Base-by-base conservation (phyloP, 2,329 filamentous ascomycete species). In the Penicillium sp. region DNA sequence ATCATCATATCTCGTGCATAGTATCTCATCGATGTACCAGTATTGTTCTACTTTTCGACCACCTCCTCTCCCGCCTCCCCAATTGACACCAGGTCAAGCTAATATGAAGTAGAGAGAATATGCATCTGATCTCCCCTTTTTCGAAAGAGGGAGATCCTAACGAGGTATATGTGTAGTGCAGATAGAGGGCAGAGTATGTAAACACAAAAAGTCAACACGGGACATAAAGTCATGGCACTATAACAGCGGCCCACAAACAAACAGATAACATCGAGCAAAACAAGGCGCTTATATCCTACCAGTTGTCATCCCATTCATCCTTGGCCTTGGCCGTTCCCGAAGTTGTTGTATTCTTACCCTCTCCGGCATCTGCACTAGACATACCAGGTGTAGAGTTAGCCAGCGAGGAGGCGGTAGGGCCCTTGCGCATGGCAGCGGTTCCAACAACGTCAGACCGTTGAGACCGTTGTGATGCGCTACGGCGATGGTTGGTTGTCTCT, bases 361-460 rank as follows among this genome's bases (percentile, higher is more conserved):
- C 65, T 1, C 58, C 62, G 5, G 58, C 57, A 4, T 64, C 57
- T 25, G 55, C 56, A 17, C 62, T 62, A 42, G 60, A 56, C 12
- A 58, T 33, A 19, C 63, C 63, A 41, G 63, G 60, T 8, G 67
- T 61, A 28, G 62, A 55, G 35, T 61, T 58, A 41, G 53, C 50
- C 55, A 63, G 47, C 36, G 65, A 57, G 30, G 63, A 59, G 7
- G 50, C 35, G 9, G 58, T 47, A 37, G 64, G 69, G 5, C 67
- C 69, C 65, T 80, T 82, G 70, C 82, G 86, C 79, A 88, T 82
- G 17, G 84, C 84, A 60, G 80, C 80, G n/a, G 85, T 88, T 9
- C 85, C 85, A 60, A 88, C 82, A 30, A 77, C 76, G 48, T 80
- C 82, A 44, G 78, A 77, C 58, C 75, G 64, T 19, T 55, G 53